A percentile compares a stretch with the other conserved stretches of the same genome.
phyloP scores from a whole-genome alignment of 805 yeast species.

The Yamadazyma kitorensis region DNA sequence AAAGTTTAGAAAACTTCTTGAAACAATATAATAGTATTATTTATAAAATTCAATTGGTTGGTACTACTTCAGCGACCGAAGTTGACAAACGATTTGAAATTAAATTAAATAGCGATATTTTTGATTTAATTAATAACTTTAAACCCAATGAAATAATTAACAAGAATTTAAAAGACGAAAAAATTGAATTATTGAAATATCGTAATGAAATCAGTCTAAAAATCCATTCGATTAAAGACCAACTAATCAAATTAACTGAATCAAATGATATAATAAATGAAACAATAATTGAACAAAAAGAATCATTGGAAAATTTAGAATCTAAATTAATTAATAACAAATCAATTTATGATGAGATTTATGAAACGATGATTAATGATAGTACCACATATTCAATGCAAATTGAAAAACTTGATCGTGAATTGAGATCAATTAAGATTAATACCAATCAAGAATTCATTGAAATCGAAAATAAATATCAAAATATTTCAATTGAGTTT shows the following conservation, averaged over 20 bases:
- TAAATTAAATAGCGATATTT: conserved; percentile 20
- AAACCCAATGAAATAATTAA: conserved; percentile 38
- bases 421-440: conserved; percentile 47
- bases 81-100: conserved; percentile 37
- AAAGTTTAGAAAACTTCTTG: conserved; percentile 49
- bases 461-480: conserved; percentile 44
- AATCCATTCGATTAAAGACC: conserved; percentile 54
- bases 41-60: conserved; percentile 39
- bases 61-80: conserved; percentile 1
- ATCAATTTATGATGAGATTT: conserved; percentile 52
- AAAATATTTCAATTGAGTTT: conserved; percentile 50
- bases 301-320: conserved; percentile 54
- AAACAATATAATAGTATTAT: conserved; percentile 56
- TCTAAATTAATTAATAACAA: conserved; percentile 52
- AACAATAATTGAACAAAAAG: conserved; percentile 54
- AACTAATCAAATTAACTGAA: conserved; percentile 55
- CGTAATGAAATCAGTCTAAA: conserved; percentile 37
- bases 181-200: conserved; percentile 30
- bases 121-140: conserved; percentile 12
- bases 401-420: conserved; percentile 61
- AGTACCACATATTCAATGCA: conserved; percentile 56
- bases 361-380: conserved; percentile 53
- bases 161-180: conserved; percentile 46
- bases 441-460: conserved; percentile 49
- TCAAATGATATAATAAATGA: conserved; percentile 55